phyloP scores from a whole-genome alignment of 1,284 basidiomycete species.

The Pseudozyma sp. region DNA sequence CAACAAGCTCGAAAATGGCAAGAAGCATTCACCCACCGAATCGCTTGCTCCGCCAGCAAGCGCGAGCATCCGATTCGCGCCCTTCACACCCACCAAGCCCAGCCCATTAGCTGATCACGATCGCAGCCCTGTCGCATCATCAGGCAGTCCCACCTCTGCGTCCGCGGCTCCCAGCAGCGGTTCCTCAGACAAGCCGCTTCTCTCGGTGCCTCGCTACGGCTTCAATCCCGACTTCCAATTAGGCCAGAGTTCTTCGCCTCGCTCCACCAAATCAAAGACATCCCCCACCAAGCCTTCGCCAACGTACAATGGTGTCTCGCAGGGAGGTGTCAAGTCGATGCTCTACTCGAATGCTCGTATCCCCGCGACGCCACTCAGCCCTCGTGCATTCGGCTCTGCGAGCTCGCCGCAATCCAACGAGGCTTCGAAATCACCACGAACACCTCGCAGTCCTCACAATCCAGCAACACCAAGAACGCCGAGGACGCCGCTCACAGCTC shows the following conservation, averaged over 20 bases:
- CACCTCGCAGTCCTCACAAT: slow-evolving; percentile 13
- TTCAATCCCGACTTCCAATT: slow-evolving; percentile 32
- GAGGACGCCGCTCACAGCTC: slow-evolving; percentile 14
- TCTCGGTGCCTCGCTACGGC: slow-evolving; percentile 23
- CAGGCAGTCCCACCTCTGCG: slow-evolving; percentile 7
- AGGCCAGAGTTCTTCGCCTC: slow-evolving; percentile 6
- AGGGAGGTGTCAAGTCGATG: slow-evolving; percentile 26
- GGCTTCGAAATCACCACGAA: background rate
- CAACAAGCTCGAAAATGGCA: slow-evolving; percentile 1
- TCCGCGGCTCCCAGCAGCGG: slow-evolving; percentile 11
- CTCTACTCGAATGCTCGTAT: slow-evolving; percentile 15
- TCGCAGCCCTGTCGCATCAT: background rate
- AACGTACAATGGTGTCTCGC: slow-evolving; percentile 11
- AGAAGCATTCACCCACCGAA: slow-evolving; percentile 9
- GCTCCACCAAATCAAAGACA: background rate
- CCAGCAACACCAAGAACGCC: slow-evolving; percentile 8
- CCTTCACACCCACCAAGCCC: slow-evolving; percentile 11
- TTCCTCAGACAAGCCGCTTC: slow-evolving; percentile 17
- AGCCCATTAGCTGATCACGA: slow-evolving; percentile 12
- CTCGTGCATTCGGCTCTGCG: slow-evolving; percentile 1
- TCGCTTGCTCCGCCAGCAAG: slow-evolving; percentile 7
- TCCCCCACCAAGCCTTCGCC: slow-evolving; percentile 33
- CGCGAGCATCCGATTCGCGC: slow-evolving; percentile 6
- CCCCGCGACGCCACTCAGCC: slow-evolving; percentile 12
- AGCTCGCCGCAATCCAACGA: slow-evolving; percentile 5